These are phyloP conservation scores for Lactarius hengduanensis DNA, from an alignment of 768 basidiomycete genomes.

Conservation along the genomic window DNA sequence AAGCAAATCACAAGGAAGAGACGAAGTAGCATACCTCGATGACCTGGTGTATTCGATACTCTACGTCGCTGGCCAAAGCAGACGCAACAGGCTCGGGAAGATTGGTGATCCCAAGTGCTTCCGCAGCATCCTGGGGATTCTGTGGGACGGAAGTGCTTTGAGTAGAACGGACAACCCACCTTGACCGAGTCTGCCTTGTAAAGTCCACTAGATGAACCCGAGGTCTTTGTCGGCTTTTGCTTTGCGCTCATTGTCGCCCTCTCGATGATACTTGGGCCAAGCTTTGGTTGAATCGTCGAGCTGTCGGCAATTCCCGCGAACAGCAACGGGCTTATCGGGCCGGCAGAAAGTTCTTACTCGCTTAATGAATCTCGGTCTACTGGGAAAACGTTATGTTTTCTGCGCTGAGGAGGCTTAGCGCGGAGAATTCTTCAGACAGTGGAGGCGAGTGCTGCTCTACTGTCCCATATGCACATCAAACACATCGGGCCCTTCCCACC, in stretches of 20 bases:
- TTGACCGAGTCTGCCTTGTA: conserved; percentile 30
- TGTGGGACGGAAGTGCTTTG: background rate
- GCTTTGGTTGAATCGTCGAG: background rate
- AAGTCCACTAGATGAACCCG: conserved; percentile 22
- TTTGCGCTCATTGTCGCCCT: conserved; percentile 20
- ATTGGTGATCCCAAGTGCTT: conserved; percentile 73
- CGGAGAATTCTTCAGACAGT: too few species aligned
- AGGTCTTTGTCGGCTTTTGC: conserved; percentile 24
- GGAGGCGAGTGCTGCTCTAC: too few species aligned
- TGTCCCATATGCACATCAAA: too few species aligned
- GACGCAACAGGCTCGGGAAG: conserved; percentile 79
- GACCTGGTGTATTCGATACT: conserved; percentile 94
- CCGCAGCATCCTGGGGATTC: conserved; percentile 77
- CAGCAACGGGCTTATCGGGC: background rate
- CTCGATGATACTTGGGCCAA: background rate
- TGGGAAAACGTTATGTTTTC: too few species aligned
- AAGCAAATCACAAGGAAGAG: background rate
- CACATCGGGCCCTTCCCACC: too few species aligned
- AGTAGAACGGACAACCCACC: conserved; percentile 13
- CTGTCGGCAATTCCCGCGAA: background rate
- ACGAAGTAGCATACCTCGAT: conserved; percentile 61
- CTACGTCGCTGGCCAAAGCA: conserved; percentile 91
- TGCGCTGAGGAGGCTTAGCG: background rate
- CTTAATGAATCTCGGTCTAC: too few species aligned
- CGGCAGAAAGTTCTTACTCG: too few species aligned